phyloP scores from a whole-genome alignment of 2,329 filamentous ascomycete species.

The Colletotrichum ledebouriae region DNA sequence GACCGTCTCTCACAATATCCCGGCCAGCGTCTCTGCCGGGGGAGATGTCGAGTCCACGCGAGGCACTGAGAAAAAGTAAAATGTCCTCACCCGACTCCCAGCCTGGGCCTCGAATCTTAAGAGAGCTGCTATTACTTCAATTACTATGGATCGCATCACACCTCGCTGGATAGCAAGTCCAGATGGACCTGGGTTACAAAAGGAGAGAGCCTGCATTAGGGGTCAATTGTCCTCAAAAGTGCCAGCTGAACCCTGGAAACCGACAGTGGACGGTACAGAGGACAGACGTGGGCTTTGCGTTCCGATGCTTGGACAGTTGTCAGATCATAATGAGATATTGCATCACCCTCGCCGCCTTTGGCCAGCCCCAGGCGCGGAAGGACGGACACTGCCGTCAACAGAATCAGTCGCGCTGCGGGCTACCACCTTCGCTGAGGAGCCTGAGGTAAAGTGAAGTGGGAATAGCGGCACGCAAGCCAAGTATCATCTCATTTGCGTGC shows the following conservation, averaged over 20 bases:
- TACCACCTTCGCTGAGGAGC: too few species aligned
- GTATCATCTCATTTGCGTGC: slow-evolving; percentile 24
- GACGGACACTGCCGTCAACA: neutral
- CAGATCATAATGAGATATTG: neutral
- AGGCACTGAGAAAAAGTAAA: slow-evolving; percentile 15
- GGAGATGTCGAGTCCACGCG: slow-evolving; percentile 1
- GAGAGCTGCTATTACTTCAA: slow-evolving; percentile 28
- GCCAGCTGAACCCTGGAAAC: slow-evolving; percentile 11
- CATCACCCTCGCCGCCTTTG: neutral
- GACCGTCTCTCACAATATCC: slow-evolving; percentile 39
- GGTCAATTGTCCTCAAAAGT: slow-evolving; percentile 16
- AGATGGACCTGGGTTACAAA: slow-evolving; percentile 3
- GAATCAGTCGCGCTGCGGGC: neutral
- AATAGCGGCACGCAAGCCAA: slow-evolving; percentile 30
- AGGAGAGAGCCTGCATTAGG: slow-evolving; percentile 25
- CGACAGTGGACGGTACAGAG: neutral
- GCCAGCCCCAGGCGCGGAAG: neutral
- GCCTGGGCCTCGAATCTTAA: slow-evolving; percentile 30
- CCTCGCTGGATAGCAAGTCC: neutral
- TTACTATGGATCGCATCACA: neutral
- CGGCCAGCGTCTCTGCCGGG: slow-evolving; percentile 26
- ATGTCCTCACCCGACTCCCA: slow-evolving; percentile 4
- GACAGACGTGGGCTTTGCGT: slow-evolving; percentile 15
- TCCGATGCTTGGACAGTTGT: neutral
- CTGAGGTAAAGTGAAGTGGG: neutral